phyloP scores from a whole-genome alignment of 345 rosid species.

The Sonneratia caseolaris region DNA sequence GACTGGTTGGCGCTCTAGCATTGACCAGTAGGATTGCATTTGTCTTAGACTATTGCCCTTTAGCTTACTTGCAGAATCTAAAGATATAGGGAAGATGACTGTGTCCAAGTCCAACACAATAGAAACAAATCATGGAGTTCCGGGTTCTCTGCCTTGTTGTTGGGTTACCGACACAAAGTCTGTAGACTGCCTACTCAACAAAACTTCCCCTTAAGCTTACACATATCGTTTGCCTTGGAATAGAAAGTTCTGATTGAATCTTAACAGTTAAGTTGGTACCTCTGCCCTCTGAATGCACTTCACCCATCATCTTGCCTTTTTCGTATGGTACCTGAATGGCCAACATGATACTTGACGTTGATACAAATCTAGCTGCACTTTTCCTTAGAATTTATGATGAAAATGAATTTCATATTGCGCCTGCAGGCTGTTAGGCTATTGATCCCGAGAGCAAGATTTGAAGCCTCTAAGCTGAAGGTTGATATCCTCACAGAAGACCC shows the following conservation, averaged over 20 bases:
- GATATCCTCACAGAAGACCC: slow-evolving; percentile 31
- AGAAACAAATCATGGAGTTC: too few relatives aligned
- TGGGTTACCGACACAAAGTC: too few relatives aligned
- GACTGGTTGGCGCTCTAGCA: background rate
- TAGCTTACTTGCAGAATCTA: background rate
- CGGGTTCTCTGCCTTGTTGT: too few relatives aligned
- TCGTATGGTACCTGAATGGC: background rate
- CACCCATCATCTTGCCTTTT: background rate
- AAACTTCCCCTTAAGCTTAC: background rate
- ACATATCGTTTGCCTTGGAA: background rate
- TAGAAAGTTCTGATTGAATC: background rate
- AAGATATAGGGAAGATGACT: background rate
- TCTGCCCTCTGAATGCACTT: background rate
- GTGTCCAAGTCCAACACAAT: too few relatives aligned
- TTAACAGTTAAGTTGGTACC: background rate
- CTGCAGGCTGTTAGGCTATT: slow-evolving; percentile 60
- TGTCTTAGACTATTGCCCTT: background rate
- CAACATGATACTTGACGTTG: background rate
- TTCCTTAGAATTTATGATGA: background rate
- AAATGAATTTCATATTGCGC: background rate
- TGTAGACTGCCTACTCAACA: too few relatives aligned
- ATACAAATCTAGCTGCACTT: background rate
- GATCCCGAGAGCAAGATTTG: slow-evolving; percentile 76
- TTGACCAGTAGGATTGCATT: background rate
- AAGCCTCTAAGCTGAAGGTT: slow-evolving; percentile 76